Evolutionary conservation across 768 basidiomycete species (phyloP), one percentile per base, ranked within the genome.

Genomic region (Tulasnella sp.): DNA sequence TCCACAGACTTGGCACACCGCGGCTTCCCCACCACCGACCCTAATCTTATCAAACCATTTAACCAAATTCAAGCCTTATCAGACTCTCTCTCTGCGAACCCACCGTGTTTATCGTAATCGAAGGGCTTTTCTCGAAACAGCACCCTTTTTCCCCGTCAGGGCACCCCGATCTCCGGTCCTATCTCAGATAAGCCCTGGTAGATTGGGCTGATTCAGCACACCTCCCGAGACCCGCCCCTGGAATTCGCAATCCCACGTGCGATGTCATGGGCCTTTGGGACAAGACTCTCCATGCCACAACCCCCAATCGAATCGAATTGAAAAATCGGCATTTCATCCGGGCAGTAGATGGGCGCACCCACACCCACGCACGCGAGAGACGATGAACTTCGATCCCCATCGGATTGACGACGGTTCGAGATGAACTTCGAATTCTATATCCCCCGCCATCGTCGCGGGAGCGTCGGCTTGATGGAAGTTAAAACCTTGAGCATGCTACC

Each of bases 361-460:
- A 34, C 31, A 64, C 58, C 58, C 58, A 64, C 58, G 58, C 58
- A 64, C 58, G 31, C 58, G 58, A 64, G 22, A 34, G 58, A 9
- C 25, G 31, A 29, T 45, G 42, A 64, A 25, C 58, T 64, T 64
- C 58, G 58, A 64, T 64, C 58, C 58, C 58, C 58, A 64, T 64
- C 58, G 58, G 58, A 64, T 64, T 8, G 22, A 49, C 49, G 49
- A 49, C 49, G 49, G 19, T n/a, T 3, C 19, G 49, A 64, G 58
- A 64, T 64, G 58, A 64, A 64, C 58, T 64, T 64, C 58, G 58
- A 14, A 34, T 29, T 64, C 58, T 25, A 29, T 49, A 49, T 64
- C 58, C 58, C 31, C 58, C 58, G 58, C 58, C 58, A 64, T 64
- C 58, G 58, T 64, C 58, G 58, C 58, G 58, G 58, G 58, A 64